Base-by-base conservation (phyloP, 371 early-diverging fungal species). In the Saksenaea oblongispora region DNA sequence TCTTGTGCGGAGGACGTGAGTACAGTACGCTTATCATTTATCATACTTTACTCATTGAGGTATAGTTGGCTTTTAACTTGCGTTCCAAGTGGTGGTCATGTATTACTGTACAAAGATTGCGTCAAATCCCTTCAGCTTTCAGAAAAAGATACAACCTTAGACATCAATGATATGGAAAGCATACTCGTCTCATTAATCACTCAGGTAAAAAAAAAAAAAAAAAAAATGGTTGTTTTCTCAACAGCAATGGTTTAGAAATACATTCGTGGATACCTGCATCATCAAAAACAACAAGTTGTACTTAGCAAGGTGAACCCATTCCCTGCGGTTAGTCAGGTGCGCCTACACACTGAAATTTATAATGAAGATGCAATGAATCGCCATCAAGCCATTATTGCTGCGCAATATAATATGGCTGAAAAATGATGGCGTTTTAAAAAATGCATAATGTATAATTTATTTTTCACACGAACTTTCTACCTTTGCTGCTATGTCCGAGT, bases 251-350 rank as follows among this genome's bases (percentile, higher is more conserved):
- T 47, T 27, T 68, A 87, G 87, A 93, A 92, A 2, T 92, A 87
- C 65, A 82, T 96, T 51, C 91, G 90, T 54, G 97, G 96, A 0
- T 95, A 97, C 69, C 60, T 97, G 36, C 90, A 93, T 8, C 92
- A 91, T 63, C 93, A 93, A 69, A 86, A 89, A 62, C 80, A 84
- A 51, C 82, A 84, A 17, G 69, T 92, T 1, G 96, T 97, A 0
- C 74, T 94, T 13, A 89, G 90, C 69, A 82, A 87, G 60, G 83
- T 84, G 27, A 83, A 89, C 41, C 89, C 96, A 10, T 96, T 96
- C 65, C 96, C 96, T 7, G 57, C 72, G 17, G 64, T 75, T 10
- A 26, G 54, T 15, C 62, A 71, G 15, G 65, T 79, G 1, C 51
- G 57, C 2, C 55, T 67, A 13, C 53, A 56, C 5, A 35, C 41